Evolutionary conservation across 108 stramenopile species (phyloP), one percentile per base, ranked within the genome.

Genomic region (Aurantiochytrium sp.): DNA sequence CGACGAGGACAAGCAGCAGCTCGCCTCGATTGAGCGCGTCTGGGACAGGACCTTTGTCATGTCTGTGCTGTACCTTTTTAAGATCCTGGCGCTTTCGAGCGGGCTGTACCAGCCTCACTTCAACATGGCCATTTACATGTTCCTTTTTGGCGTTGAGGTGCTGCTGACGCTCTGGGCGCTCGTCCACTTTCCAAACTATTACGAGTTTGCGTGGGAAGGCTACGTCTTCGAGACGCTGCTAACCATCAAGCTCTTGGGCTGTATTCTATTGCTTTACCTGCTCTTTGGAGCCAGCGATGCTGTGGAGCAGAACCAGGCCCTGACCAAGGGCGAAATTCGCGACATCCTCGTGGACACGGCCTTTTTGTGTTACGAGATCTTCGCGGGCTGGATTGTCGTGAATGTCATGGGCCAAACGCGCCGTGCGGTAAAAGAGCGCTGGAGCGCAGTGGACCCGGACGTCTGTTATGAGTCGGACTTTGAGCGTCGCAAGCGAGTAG

Each of bases 181-280:
- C n/a, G 8, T 81, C 6, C 73, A 81, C 45, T 81, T 81, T n/a
- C 73, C 73, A 6, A 41, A 81, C 73, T 81, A 81, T 81, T 48
- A 41, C n/a, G 73, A 81, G 32, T 81, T 81, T 81, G 73, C 45
- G 36, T 81, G 45, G 42, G 73, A 81, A 30, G 73, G 39, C 19
- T 19, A 42, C n/a, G 19, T 65, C 24, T 65, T 4, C 19, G 59
- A 65, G 59, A 12, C 10, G 8, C 12, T 19, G 59, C 10, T 65
- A 19, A 34, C 34, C 22, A 12, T 34, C 8, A 65, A 65, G 19
- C 4, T 65, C 0, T 30, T 65, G 8, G 59, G 59, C 15, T 65
- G 59, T 1, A 34, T 65, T 1, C 19, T 65, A 10, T 34, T 65
- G 2, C 27, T 65, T 8, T 65, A 65, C 24, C 32, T 10, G 27